phyloP scores from a whole-genome alignment of 768 basidiomycete genomes.

The Dendrothele bispora region DNA sequence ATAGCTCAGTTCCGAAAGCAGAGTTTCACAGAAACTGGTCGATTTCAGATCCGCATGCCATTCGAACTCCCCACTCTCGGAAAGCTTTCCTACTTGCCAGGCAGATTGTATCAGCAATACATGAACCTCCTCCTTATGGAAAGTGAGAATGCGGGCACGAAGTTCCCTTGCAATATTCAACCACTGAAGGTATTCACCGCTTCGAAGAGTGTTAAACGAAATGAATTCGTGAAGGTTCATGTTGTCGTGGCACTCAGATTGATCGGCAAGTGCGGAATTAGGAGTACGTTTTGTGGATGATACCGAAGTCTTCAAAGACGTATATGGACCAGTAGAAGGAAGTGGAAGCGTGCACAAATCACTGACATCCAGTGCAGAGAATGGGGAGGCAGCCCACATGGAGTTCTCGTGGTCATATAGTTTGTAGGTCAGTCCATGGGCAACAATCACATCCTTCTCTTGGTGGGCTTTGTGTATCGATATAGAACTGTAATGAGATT shows the following conservation, averaged over 20 bases:
- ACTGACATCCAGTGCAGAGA: conserved; percentile 13
- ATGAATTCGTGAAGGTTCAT: conserved; percentile 46
- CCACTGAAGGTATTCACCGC: conserved; percentile 48
- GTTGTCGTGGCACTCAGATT: conserved; percentile 36
- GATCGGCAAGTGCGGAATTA: conserved; percentile 44
- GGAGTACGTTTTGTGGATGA: conserved; percentile 34
- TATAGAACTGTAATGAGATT: conserved; percentile 28
- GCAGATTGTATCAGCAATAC: conserved; percentile 42
- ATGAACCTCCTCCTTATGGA: conserved; percentile 40
- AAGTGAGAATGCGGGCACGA: conserved; percentile 34
- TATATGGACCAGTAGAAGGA: conserved; percentile 27
- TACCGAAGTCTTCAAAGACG: conserved; percentile 33
- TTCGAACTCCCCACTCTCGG: conserved; percentile 11
- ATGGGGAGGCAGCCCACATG: conserved; percentile 15
- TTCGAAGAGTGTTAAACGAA: conserved; percentile 44
- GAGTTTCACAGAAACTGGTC: conserved; percentile 30
- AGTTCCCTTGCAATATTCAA: conserved; percentile 50
- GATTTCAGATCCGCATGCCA: conserved; percentile 42
- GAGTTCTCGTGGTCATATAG: conserved; percentile 20
- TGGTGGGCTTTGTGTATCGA: conserved; percentile 15
- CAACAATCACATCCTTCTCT: conserved; percentile 18
- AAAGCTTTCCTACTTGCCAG: conserved; percentile 39
- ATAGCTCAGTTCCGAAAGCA: conserved; percentile 35
- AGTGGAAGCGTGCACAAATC: conserved; percentile 31
- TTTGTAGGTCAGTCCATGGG: conserved; percentile 27